These are phyloP conservation scores for Geranium incanum DNA, from an alignment of 441 rosid genomes.

Conservation along the genomic window DNA sequence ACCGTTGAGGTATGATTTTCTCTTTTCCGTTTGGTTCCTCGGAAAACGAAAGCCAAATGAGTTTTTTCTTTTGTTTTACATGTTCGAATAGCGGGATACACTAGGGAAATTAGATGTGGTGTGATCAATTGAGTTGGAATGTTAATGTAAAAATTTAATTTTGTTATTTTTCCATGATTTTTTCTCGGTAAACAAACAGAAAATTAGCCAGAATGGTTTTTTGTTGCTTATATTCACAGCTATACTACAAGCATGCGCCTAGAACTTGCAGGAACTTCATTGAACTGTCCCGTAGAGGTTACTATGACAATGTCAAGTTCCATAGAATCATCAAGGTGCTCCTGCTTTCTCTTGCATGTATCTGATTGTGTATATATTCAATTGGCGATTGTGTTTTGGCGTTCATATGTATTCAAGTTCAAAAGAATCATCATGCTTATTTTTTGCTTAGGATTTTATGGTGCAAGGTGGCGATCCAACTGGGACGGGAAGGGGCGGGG, in stretches of 20 bases:
- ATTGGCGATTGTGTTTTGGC: neutral
- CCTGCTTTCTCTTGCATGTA: neutral
- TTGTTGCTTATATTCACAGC: constrained; percentile 32
- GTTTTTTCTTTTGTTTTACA: neutral
- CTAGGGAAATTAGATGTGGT: neutral
- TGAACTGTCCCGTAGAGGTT: constrained; percentile 77
- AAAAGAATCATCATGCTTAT: neutral
- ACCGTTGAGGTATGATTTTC: constrained; percentile 57
- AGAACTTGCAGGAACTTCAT: constrained; percentile 92
- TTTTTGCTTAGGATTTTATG: constrained; percentile 62
- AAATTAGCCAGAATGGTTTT: neutral
- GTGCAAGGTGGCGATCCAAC: constrained; percentile 99
- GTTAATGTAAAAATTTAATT: neutral
- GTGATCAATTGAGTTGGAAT: neutral
- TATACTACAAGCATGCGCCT: constrained; percentile 83
- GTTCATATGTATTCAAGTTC: neutral
- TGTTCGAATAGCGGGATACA: neutral
- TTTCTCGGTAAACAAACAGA: neutral
- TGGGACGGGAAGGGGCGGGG: constrained; percentile 93
- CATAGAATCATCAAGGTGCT: constrained; percentile 87
- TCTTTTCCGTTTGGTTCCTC: neutral
- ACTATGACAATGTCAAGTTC: constrained; percentile 72
- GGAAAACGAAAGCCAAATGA: neutral
- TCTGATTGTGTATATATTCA: neutral
- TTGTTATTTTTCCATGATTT: neutral